Evolutionary conservation across 1,284 basidiomycete genomes (phyloP), one percentile per base, ranked within the genome.

Genomic region (Rhodotorula sp.): DNA sequence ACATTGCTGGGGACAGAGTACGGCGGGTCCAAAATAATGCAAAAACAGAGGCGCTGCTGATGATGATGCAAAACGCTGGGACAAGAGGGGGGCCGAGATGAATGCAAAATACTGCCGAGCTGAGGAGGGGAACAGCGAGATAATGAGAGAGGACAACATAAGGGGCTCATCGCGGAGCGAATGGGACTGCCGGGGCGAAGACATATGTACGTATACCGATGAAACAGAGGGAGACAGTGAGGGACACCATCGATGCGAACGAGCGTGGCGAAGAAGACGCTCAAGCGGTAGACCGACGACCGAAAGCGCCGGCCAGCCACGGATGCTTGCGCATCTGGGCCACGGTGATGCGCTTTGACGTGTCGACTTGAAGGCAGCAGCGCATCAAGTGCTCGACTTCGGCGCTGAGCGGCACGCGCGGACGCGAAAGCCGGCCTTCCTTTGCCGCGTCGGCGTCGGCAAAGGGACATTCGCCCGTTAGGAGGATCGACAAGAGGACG

Each of bases 391-490:
- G 84, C 77, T 80, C 76, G 12, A 82, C 81, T 15, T 79, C 80
- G 5, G 66, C 57, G 8, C 79, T 78, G 67, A 82, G 75, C 80
- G 62, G 53, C 26, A 79, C 76, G 30, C 73, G 75, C 44, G 76
- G 71, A 37, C 78, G 77, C 42, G 60, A 78, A 63, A 74, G 70
- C 62, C 56, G 68, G 30, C 69, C 77, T 14, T 58, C 51, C 54
- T 68, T 81, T 20, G 91, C 91, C 75, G 91, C 88, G 37, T 85
- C 84, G 64, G 87, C 86, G 14, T 88, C 88, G 8, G 88, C 86
- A 80, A 95, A 95, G 6, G 91, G 91, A 30, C 90, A 91, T 75
- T 89, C 85, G 24, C 93, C 93, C 4, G 90, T 91, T 72, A 95
- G 84, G 57, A 95, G 84, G 80, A 92, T 93, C 26, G 89, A 89